Conservation (phyloP, 2,329 filamentous ascomycete species). For the Tympanopsis confertula region DNA sequence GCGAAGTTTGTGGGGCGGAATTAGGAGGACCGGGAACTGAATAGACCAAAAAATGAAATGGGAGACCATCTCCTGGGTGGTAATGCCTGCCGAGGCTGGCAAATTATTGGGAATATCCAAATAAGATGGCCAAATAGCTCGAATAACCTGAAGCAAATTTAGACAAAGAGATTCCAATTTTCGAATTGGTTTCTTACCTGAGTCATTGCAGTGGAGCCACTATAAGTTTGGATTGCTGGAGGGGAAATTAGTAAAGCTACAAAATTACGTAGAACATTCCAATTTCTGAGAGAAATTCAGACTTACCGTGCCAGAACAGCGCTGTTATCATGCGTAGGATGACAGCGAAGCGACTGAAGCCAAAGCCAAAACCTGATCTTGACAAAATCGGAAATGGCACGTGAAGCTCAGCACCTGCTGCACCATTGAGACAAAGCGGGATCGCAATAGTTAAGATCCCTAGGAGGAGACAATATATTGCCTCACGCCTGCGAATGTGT, state of each 20-base stretch:
- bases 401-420: constrained; percentile 31
- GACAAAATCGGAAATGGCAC: constrained; percentile 32
- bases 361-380: constrained; percentile 31
- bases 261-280: neutral
- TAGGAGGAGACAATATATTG: no score
- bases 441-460: no score
- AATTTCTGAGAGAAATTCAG: constrained; percentile 3
- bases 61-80: constrained; percentile 39
- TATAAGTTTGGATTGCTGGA: no score
- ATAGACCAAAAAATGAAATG: constrained; percentile 47
- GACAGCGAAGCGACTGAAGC: constrained; percentile 25
- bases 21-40: constrained; percentile 39
- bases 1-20: constrained; percentile 39
- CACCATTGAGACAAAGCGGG: constrained; percentile 21
- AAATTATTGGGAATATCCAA: constrained; percentile 37
- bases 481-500: no score
- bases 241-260: neutral
- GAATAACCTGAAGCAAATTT: constrained; percentile 15
- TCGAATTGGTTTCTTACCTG: neutral
- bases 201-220: no score
- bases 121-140: constrained; percentile 42
- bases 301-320: constrained; percentile 31
- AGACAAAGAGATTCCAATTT: constrained; percentile 5
- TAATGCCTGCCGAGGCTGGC: constrained; percentile 36
- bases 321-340: constrained; percentile 29